These are phyloP conservation scores for Sporothrix humicola DNA, from an alignment of 2,329 filamentous ascomycete species.

Conservation along the genomic window DNA sequence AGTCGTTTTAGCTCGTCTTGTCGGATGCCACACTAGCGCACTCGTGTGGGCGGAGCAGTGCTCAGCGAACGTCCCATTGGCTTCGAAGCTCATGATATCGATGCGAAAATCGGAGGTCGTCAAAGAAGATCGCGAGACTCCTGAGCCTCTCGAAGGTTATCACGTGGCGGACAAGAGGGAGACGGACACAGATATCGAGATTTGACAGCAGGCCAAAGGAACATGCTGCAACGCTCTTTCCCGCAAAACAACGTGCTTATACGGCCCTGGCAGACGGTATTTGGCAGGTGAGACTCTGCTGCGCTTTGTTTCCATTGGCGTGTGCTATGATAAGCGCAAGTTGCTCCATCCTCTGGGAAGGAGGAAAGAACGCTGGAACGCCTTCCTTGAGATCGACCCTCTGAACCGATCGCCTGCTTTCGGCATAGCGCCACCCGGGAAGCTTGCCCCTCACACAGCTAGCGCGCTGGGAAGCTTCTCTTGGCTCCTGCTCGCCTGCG, in stretches of 20 bases:
- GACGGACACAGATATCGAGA: background rate
- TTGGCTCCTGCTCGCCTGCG: background rate
- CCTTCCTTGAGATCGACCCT: conserved; percentile 25
- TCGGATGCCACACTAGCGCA: background rate
- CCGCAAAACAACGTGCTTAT: conserved; percentile 14
- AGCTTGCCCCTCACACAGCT: conserved; percentile 19
- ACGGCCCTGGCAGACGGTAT: background rate
- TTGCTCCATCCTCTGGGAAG: background rate
- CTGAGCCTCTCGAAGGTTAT: background rate
- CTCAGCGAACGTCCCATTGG: background rate
- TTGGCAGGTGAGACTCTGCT: background rate
- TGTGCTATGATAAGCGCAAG: background rate
- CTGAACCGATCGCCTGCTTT: conserved; percentile 27
- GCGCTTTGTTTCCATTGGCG: background rate
- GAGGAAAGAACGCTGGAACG: background rate
- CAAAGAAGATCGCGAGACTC: background rate
- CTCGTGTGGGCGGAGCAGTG: background rate
- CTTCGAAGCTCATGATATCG: background rate
- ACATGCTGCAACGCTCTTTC: background rate
- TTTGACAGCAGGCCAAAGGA: background rate
- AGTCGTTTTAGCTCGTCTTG: conserved; percentile 6
- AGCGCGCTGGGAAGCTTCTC: conserved; percentile 10
- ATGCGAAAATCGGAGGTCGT: background rate
- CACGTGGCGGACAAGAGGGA: conserved; percentile 20
- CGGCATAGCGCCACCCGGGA: conserved; percentile 27